A percentile compares a stretch with the other conserved stretches of the same genome.
Evolutionary conservation across 768 basidiomycete genomes (phyloP).

Genomic region (Boletus bicolor): DNA sequence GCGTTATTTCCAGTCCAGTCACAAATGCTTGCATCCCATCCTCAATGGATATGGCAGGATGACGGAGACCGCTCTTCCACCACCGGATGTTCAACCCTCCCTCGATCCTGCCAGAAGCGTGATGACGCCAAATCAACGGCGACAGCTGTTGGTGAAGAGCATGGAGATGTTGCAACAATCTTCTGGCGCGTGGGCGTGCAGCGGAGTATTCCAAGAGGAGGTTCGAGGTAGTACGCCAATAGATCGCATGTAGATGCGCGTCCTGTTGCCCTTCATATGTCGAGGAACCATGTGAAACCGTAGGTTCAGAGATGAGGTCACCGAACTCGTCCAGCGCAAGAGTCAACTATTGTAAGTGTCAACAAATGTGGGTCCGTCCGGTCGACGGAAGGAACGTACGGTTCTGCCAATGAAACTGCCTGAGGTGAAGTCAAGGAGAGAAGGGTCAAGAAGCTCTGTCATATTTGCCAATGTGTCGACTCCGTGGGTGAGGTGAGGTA

Average conservation of each 20-base stretch:
- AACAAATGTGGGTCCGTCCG: background rate
- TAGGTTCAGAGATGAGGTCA: constrained; percentile 12
- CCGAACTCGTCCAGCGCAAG: constrained; percentile 31
- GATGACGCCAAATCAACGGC: background rate
- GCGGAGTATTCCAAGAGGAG: constrained; percentile 33
- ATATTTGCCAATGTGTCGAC: constrained; percentile 18
- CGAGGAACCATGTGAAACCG: background rate
- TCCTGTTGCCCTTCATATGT: constrained; percentile 3
- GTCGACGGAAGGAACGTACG: constrained; percentile 12
- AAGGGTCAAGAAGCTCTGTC: constrained; percentile 15
- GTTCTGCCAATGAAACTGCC: constrained; percentile 30
- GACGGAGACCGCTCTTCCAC: constrained; percentile 8
- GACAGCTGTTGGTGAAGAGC: constrained; percentile 14
- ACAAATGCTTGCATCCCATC: constrained; percentile 13
- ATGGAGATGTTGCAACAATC: constrained; percentile 15
- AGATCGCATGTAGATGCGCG: constrained; percentile 23
- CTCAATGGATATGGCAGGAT: constrained; percentile 1
- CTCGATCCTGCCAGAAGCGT: background rate
- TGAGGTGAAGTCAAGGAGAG: constrained; percentile 25
- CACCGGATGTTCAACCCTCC: background rate
- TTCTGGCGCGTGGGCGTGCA: constrained; percentile 20
- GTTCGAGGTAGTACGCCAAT: constrained; percentile 30
- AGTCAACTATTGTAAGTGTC: constrained; percentile 17
- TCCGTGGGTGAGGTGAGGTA: background rate
- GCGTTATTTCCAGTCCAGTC: constrained; percentile 20